Base-by-base conservation (phyloP, 2,329 filamentous ascomycete genomes). In the Penicillium palitans region DNA sequence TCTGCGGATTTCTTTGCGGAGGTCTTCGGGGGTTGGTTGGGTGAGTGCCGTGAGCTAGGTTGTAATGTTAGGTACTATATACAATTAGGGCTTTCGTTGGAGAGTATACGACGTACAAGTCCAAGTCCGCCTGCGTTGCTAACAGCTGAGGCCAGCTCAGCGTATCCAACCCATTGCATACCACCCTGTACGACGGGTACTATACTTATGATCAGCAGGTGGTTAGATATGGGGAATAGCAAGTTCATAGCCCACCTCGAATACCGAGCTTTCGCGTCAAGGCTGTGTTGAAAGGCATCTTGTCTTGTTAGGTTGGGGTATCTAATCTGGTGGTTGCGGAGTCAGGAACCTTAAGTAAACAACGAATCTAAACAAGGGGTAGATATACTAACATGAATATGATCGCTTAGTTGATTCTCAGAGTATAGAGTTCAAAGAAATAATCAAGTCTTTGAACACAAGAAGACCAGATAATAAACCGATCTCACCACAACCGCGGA, bases 1-100 rank as follows among this genome's bases (percentile, higher is more conserved):
- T 79, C 86, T 88, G 63, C 85, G 88, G 78, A 99, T 99, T 80
- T 99, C 95, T 72, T 90, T 90, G 76, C 93, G 92, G 57, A 99
- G 87, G 73, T 91, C 92, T 76, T 92, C 90, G 48, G 95, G 93
- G 17, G 90, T 89, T 35, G 95, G 90, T 84, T 96, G 96, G 54
- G 96, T 98, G 71, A 98, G 78, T 13, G 81, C 81, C 25, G 81
- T 83, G 42, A 81, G 75, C 79, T 80, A 55, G 24, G 50, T 19
- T 48, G 24, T 42, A 12, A 17, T 17, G 12, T 21, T 49, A 25
- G 6, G 13, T 33, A 44, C 19, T 42, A 24, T 13, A 39, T 8
- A 7, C 5, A 4, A 19, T n/a, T 31, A 6, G 33, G 31, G 39
- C 17, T 42, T 31, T 47, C n/a, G 7, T n/a, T 37, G 3, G 13